Base-by-base conservation (phyloP, 371 early-diverging fungal genomes). In the Mortierella sp. region DNA sequence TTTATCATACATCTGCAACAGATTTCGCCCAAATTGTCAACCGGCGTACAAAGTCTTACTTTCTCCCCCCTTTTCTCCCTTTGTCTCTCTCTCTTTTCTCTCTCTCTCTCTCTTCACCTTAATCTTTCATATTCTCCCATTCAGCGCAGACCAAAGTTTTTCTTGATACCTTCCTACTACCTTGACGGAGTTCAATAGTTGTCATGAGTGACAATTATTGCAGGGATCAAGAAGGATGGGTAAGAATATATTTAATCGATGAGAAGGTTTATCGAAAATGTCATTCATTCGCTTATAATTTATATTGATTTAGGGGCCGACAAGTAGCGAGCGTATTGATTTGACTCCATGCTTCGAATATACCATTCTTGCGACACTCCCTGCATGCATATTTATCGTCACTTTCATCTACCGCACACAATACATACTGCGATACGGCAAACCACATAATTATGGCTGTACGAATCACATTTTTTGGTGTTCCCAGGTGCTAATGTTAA, bases 291-390 rank as follows among this genome's bases (percentile, higher is more conserved):
- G 3, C 41, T 41, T 16, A 62, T 41, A 48, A 41, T 65, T 58
- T 7, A 38, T 16, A 24, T 28, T 21, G 22, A 48, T 3, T 41
- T 38, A 77, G 78, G 78, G 78, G n/a, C 80, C 80, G 0, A 68
- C 74, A 15, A 68, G 62, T 32, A n/a, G 28, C 19, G 48, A 41
- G 0, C 66, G 80, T 3, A 41, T 79, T 11, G 80, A 79, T 43
- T 10, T 79, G 67, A 79, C 80, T 0, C 70, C 52, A 16, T 79
- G 80, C 58, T 79, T 79, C 41, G 74, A 79, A 41, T 62, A 68
- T 19, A 74, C 80, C 8, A 74, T 79, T 19, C 64, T 79, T 16
- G 47, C 60, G 16, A 67, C 74, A 7, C 52, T 79, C 13, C 80
- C 80, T 4, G 74, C 80, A 5, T 36, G 63, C 13, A 11, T 74